Percentiles rank a stretch among this genome's conserved stretches.
Conservation (phyloP, 164 flowering plant genomes). For the Amborella trichopoda region DNA sequence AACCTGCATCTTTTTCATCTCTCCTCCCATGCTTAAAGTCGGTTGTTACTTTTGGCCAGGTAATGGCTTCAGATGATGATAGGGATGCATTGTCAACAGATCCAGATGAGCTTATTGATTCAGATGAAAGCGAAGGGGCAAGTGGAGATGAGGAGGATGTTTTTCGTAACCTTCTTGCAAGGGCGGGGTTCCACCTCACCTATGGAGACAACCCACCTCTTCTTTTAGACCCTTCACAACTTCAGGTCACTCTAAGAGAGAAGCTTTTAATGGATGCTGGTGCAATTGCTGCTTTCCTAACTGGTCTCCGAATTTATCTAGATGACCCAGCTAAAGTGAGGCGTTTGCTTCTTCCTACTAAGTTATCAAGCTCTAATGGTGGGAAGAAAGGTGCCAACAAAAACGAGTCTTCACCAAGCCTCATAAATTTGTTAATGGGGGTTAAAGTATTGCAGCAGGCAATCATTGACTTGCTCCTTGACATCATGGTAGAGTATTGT, state of each 20-base stretch:
- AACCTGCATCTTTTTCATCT: too few species aligned
- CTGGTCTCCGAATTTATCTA: constrained; percentile 97
- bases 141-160: constrained; percentile 99
- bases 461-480: constrained; percentile 85
- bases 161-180: constrained; percentile 83
- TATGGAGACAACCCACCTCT: constrained; percentile 94
- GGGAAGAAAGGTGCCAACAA: constrained; percentile 49
- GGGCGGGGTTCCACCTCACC: constrained; percentile 92
- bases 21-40: too few species aligned
- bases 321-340: constrained; percentile 98
- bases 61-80: constrained; percentile 95
- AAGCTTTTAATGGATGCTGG: constrained; percentile 98
- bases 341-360: constrained; percentile 92
- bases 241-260: constrained; percentile 90
- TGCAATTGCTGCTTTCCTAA: constrained; percentile 75
- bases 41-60: constrained; percentile 32
- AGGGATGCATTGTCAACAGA: constrained; percentile 95
- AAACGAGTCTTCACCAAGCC: constrained; percentile 73
- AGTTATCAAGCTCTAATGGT: constrained; percentile 61
- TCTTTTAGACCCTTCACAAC: constrained; percentile 94
- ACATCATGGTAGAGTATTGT: constrained; percentile 99
- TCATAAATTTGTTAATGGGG: constrained; percentile 98
- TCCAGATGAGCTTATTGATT: constrained; percentile 93
- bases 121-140: constrained; percentile 93
- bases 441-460: constrained; percentile 98